Evolutionary conservation across 371 early-diverging fungal species (phyloP).

Genomic region (Mucor indicus): DNA sequence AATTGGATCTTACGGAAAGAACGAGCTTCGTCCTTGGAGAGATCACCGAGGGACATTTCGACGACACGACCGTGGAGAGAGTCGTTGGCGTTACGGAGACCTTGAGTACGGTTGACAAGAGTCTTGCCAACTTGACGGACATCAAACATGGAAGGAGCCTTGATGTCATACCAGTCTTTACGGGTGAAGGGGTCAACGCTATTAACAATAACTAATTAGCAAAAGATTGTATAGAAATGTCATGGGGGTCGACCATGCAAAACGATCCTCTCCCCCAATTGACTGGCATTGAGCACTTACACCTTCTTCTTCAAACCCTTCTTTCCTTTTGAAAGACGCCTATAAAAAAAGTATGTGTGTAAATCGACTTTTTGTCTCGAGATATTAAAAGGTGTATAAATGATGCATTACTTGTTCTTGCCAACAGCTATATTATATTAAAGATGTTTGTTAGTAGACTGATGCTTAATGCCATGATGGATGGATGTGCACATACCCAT

Average conservation of each 20-base stretch:
- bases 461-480: slow-evolving; percentile 2
- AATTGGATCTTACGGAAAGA: slow-evolving; percentile 99
- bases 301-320: slow-evolving; percentile 97
- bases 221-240: no score
- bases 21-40: slow-evolving; percentile 94
- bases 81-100: slow-evolving; percentile 97
- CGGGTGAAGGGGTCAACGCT: slow-evolving; percentile 96
- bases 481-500: slow-evolving; percentile 39
- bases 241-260: no score
- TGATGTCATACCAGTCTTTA: slow-evolving; percentile 99
- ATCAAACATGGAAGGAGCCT: slow-evolving; percentile 96
- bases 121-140: slow-evolving; percentile 97
- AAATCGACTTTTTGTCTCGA: neutral
- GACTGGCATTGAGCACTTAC: slow-evolving; percentile 58
- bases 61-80: slow-evolving; percentile 97
- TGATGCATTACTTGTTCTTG: slow-evolving; percentile 85
- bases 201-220: neutral
- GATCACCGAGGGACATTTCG: slow-evolving; percentile 98
- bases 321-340: slow-evolving; percentile 91
- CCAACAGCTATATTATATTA: slow-evolving; percentile 72
- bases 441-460: neutral
- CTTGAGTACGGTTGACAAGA: slow-evolving; percentile 99
- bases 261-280: no score
- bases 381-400: neutral
- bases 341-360: slow-evolving; percentile 17